Conservation (phyloP, 1,284 basidiomycete genomes). For the Takashimella tepidaria region DNA sequence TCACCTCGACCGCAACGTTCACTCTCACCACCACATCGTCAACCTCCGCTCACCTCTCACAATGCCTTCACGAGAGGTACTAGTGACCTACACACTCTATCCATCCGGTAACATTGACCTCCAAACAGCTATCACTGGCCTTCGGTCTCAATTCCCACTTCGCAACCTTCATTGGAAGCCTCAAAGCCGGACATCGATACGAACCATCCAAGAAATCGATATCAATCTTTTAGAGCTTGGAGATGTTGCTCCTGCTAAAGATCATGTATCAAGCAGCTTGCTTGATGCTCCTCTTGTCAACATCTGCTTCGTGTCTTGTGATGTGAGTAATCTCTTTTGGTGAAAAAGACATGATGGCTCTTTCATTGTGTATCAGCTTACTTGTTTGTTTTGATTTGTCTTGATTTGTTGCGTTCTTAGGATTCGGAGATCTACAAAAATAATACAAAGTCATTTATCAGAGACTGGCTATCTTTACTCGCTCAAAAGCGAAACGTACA, state of each 20-base stretch:
- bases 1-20: neutral
- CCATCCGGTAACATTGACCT: slow-evolving; percentile 25
- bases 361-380: neutral
- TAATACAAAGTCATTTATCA: slow-evolving; percentile 73
- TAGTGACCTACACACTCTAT: slow-evolving; percentile 43
- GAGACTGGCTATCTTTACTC: slow-evolving; percentile 76
- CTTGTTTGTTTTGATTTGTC: slow-evolving; percentile 1
- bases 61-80: slow-evolving; percentile 29
- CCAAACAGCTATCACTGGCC: slow-evolving; percentile 58
- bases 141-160: slow-evolving; percentile 71
- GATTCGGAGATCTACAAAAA: slow-evolving; percentile 78
- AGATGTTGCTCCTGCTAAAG: slow-evolving; percentile 47
- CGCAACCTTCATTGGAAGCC: slow-evolving; percentile 89
- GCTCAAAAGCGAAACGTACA: slow-evolving; percentile 64
- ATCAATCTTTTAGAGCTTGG: slow-evolving; percentile 68
- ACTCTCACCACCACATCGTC: neutral
- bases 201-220: slow-evolving; percentile 82
- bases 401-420: too few species aligned
- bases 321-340: slow-evolving; percentile 54
- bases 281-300: slow-evolving; percentile 80
- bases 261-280: slow-evolving; percentile 59
- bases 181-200: slow-evolving; percentile 59
- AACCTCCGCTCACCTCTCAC: neutral
- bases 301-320: slow-evolving; percentile 77
- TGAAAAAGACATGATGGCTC: slow-evolving; percentile 61